A percentile compares a stretch with the other conserved stretches of the same genome.
phyloP scores from a whole-genome alignment of 169 alveolate genomes.

The Theileria sp. region DNA sequence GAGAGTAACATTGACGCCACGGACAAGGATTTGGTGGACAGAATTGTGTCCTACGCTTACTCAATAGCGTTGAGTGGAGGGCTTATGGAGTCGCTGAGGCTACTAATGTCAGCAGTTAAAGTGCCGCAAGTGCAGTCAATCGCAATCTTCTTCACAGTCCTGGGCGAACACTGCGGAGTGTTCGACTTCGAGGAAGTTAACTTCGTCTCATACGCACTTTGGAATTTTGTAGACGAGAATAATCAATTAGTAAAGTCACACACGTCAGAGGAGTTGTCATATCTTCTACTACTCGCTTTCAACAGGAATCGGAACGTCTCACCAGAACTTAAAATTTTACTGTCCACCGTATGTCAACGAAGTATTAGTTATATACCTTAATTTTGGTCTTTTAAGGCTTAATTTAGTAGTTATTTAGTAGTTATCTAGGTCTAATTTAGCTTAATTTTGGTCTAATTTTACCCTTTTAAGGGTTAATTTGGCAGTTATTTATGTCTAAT shows the following conservation, averaged over 20 bases:
- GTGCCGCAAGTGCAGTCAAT: conserved; percentile 41
- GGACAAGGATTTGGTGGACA: conserved; percentile 42
- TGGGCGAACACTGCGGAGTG: conserved; percentile 40
- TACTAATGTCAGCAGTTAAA: conserved; percentile 54
- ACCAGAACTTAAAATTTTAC: conserved; percentile 48
- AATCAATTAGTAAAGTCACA: not conserved
- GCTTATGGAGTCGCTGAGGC: conserved; percentile 58
- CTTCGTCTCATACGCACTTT: conserved; percentile 44
- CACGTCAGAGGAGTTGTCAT: conserved; percentile 19
- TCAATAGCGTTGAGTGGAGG: conserved; percentile 64
- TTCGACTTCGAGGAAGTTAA: conserved; percentile 49
- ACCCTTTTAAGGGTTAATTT: too few species aligned
- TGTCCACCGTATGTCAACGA: conserved; percentile 40
- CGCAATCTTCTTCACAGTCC: conserved; percentile 45
- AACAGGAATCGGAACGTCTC: conserved; percentile 58
- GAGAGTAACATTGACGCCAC: conserved; percentile 32
- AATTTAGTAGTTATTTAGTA: not conserved
- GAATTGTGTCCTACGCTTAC: conserved; percentile 53
- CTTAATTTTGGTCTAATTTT: too few species aligned
- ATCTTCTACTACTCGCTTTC: conserved; percentile 46
- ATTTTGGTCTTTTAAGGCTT: too few species aligned
- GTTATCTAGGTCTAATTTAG: not conserved
- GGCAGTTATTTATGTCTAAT: too few species aligned
- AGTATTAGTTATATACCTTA: not conserved
- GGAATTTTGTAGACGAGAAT: conserved; percentile 44